These are phyloP conservation scores for Clavispora phyllophila DNA, from an alignment of 805 yeast genomes.

Conservation along the genomic window DNA sequence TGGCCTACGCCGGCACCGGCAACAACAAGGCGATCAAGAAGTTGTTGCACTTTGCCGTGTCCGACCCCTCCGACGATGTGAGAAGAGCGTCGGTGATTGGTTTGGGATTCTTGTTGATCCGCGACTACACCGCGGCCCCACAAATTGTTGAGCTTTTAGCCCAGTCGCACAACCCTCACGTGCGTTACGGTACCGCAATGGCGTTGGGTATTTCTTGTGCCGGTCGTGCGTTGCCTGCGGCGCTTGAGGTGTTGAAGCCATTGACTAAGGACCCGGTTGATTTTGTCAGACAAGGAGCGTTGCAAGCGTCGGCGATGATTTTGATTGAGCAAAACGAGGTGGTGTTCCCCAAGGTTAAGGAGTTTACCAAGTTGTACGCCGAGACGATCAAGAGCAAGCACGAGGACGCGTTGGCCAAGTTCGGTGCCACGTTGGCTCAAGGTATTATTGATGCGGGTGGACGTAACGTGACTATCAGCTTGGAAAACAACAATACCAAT, in stretches of 20 bases:
- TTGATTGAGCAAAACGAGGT: slow-evolving; percentile 84
- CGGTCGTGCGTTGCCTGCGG: slow-evolving; percentile 83
- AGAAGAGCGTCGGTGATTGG: slow-evolving; percentile 93
- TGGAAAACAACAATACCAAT: slow-evolving; percentile 85
- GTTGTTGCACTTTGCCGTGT: slow-evolving; percentile 87
- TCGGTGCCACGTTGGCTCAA: slow-evolving; percentile 95
- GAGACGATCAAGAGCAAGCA: slow-evolving; percentile 79
- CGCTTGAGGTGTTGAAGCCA: slow-evolving; percentile 89
- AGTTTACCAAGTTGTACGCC: slow-evolving; percentile 68
- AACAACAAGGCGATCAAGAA: slow-evolving; percentile 81
- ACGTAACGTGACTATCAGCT: slow-evolving; percentile 87
- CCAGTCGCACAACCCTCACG: slow-evolving; percentile 96
- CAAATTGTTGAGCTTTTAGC: slow-evolving; percentile 88
- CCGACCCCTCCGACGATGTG: slow-evolving; percentile 94
- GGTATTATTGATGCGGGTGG: slow-evolving; percentile 99
- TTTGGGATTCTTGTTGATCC: slow-evolving; percentile 83
- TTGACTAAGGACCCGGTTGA: slow-evolving; percentile 91
- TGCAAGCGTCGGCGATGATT: slow-evolving; percentile 87
- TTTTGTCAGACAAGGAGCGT: slow-evolving; percentile 97
- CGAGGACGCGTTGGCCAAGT: slow-evolving; percentile 95
- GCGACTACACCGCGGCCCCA: slow-evolving; percentile 91
- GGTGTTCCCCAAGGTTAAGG: slow-evolving; percentile 72
- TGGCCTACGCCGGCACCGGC: slow-evolving; percentile 97
- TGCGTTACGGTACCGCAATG: slow-evolving; percentile 95
- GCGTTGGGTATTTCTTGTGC: slow-evolving; percentile 97